Evolutionary conservation across 306 rosid species (phyloP).

Genomic region (Sesbania bispinosa): DNA sequence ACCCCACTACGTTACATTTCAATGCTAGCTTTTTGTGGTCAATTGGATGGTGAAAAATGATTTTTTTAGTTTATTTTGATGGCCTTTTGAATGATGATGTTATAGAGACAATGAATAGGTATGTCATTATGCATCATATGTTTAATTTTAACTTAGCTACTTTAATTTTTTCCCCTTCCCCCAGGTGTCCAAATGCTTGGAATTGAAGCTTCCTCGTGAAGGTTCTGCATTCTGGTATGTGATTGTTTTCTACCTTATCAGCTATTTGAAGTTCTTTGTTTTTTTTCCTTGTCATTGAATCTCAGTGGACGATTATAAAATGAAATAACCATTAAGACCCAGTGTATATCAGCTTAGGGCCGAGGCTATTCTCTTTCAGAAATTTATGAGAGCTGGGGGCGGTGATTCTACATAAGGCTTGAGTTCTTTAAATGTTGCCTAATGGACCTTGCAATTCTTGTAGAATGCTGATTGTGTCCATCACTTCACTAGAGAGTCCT

Average conservation of each 20-base stretch:
- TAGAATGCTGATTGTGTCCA: not conserved
- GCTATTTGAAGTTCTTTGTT: not conserved
- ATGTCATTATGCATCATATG: not conserved
- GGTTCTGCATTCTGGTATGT: conserved; percentile 92
- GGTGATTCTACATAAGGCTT: not conserved
- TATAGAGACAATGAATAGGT: not conserved
- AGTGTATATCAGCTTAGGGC: not conserved
- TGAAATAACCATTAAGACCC: not conserved
- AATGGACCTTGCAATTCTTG: not conserved
- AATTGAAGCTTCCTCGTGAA: conserved; percentile 88
- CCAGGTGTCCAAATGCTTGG: conserved; percentile 91
- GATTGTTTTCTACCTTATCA: not conserved
- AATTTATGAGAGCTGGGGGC: not conserved
- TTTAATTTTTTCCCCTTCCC: not conserved
- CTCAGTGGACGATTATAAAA: not conserved
- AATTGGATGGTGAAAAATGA: not conserved
- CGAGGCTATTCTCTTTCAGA: not conserved
- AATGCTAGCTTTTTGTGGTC: not conserved
- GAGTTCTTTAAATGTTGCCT: not conserved
- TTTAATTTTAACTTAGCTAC: not conserved
- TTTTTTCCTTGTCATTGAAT: not conserved
- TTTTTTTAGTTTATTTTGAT: not conserved
- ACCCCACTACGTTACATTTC: not conserved
- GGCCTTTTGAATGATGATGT: not conserved
- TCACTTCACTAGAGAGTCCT: not conserved